These are phyloP conservation scores for Boletus rubescentipes DNA, from an alignment of 768 basidiomycete species.

Conservation along the genomic window DNA sequence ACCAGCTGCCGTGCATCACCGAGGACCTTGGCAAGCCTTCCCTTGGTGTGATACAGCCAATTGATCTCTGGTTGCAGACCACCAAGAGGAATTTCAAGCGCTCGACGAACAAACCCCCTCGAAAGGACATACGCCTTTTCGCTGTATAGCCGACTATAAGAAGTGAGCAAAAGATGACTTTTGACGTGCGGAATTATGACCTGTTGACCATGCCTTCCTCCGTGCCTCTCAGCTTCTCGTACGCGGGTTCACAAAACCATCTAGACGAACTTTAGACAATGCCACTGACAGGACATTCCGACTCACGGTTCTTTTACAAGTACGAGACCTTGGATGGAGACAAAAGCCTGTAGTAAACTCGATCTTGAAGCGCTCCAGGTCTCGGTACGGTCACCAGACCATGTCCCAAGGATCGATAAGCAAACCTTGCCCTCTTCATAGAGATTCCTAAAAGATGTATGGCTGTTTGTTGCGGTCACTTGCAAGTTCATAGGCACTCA, in stretches of 20 bases:
- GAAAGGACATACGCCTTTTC: conserved; percentile 93
- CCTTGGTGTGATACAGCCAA: conserved; percentile 67
- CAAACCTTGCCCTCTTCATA: conserved; percentile 97
- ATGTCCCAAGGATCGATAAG: conserved; percentile 86
- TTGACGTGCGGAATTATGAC: conserved; percentile 33
- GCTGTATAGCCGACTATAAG: conserved; percentile 79
- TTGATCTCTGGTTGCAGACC: conserved; percentile 70
- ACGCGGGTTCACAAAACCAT: conserved; percentile 92
- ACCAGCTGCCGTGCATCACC: conserved; percentile 61
- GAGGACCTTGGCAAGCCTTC: conserved; percentile 69
- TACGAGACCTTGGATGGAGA: conserved; percentile 92
- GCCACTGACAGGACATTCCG: neutral
- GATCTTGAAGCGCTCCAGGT: conserved; percentile 84
- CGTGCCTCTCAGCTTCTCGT: conserved; percentile 88
- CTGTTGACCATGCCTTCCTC: conserved; percentile 88
- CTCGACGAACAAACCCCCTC: conserved; percentile 85
- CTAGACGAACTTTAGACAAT: conserved; percentile 36
- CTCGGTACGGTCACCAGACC: conserved; percentile 87
- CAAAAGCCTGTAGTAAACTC: conserved; percentile 86
- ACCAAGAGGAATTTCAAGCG: conserved; percentile 75
- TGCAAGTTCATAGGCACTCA: conserved; percentile 37
- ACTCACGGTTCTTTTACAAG: conserved; percentile 90
- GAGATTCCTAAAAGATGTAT: conserved; percentile 56
- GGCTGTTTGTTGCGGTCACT: neutral
- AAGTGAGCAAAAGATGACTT: neutral